Conservation (phyloP, 176 grass and related monocot species). For the Bolboschoenus planiculmis region DNA sequence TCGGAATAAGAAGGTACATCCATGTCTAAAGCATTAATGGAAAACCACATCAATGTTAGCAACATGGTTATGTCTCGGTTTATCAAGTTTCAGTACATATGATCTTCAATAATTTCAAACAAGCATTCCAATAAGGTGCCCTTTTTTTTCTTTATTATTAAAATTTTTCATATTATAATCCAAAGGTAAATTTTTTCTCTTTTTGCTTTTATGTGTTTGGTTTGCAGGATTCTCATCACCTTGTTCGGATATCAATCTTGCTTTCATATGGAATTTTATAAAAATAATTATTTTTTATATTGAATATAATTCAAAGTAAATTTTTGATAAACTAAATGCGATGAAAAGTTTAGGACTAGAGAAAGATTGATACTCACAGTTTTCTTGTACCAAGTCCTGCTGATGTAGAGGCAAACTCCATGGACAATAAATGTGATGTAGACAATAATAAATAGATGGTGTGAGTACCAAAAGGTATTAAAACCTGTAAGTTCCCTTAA, state of each 20-base stretch:
- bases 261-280: not conserved
- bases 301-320: not conserved
- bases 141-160: not conserved
- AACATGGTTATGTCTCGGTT: not conserved
- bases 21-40: constrained; percentile 48
- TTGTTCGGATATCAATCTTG: not conserved
- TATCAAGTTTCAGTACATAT: not conserved
- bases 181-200: not conserved
- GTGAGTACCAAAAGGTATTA: constrained; percentile 95
- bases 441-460: constrained; percentile 85
- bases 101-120: not conserved
- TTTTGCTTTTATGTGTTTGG: not conserved
- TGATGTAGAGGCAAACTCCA: constrained; percentile 80
- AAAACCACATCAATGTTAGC: not conserved
- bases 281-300: not conserved
- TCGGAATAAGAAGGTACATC: constrained; percentile 76
- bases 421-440: constrained; percentile 60
- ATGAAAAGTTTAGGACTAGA: not conserved
- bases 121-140: not conserved
- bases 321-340: not conserved
- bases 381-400: constrained; percentile 68
- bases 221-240: not conserved
- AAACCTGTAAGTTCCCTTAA: constrained; percentile 47
- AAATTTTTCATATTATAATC: not conserved
- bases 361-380: constrained; percentile 35